Base-by-base conservation (phyloP, 371 early-diverging fungal genomes). In the Mortierella sp. region DNA sequence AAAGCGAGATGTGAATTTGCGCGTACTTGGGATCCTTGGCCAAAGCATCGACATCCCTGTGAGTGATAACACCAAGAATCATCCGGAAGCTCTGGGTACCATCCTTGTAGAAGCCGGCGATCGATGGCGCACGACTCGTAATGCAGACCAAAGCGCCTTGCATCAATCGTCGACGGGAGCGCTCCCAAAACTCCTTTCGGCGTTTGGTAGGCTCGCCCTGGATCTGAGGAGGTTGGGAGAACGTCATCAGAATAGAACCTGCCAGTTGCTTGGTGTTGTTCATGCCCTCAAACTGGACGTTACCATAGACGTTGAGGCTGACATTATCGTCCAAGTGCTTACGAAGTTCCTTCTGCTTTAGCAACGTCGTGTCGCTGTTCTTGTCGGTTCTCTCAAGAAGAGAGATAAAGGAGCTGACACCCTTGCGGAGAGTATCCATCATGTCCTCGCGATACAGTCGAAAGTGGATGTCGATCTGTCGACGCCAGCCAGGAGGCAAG, bases 391-490 rank as follows among this genome's bases (percentile, higher is more conserved):
- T 70, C 26, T 57, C 55, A 1, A 85, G 81, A 21, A 73, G 71
- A 1, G 26, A 5, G 43, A 78, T 16, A 76, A 82, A 85, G 8
- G 74, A 44, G 72, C 53, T 50, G 31, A 90, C 51, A 3, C 88
- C 87, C 19, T 46, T 71, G 0, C 82, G 61, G 6, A 89, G 28
- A 14, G 88, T 51, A 2, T 82, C 75, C 74, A 89, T 61, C 83
- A 92, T 80, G 31, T 92, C 93, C 59, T 92, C 91, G 1, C 93
- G 82, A 28, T 91, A 81, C 4, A 92, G 78, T 0, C 93, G 89
- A 73, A 92, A 92, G 59, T 92, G 90, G 2, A 82, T 88, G 72
- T 92, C 93, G 13, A 92, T n/a, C 31, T 90, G 85, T 10, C 90
- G 88, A 13, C 70, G 82, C 61, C 89, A 82, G 1, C 93, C 93